phyloP scores from a whole-genome alignment of 345 rosid genomes.

The Gossypium raimondii region DNA sequence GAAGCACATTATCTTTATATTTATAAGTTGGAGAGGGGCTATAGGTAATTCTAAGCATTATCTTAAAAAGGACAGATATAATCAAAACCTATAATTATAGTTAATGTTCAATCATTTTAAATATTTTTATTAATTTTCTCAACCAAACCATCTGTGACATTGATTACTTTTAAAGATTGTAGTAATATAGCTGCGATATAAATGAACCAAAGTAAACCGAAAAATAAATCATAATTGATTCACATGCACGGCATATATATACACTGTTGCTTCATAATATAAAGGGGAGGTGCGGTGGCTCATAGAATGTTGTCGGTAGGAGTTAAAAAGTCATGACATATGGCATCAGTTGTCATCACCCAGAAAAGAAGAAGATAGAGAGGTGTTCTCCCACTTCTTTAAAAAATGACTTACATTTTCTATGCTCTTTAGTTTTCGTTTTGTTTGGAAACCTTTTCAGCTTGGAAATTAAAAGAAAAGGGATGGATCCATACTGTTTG shows the following conservation, averaged over 20 bases:
- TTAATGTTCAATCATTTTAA: too few relatives aligned
- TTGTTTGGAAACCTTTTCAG: constrained; percentile 50
- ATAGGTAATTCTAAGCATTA: too few relatives aligned
- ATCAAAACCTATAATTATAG: too few relatives aligned
- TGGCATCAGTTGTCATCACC: constrained; percentile 13
- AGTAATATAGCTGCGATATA: too few relatives aligned
- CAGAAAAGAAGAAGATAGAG: background rate
- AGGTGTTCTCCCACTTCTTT: constrained; percentile 34
- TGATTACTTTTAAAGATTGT: too few relatives aligned
- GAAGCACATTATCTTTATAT: too few relatives aligned
- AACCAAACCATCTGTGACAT: too few relatives aligned
- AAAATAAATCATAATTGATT: too few relatives aligned
- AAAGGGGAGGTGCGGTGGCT: background rate
- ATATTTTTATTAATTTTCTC: too few relatives aligned
- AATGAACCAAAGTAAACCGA: too few relatives aligned
- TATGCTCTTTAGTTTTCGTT: constrained; percentile 26
- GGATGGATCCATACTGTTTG: constrained; percentile 26
- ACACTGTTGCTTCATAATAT: background rate
- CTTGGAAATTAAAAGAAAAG: constrained; percentile 52
- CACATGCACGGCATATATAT: too few relatives aligned
- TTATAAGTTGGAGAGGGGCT: accelerated
- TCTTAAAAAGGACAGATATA: accelerated
- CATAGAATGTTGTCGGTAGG: constrained; percentile 23
- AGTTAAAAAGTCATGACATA: constrained; percentile 11
- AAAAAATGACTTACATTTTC: constrained; percentile 37